Evolutionary conservation across 2,329 filamentous ascomycete genomes (phyloP).

Genomic region (Zasmidium citrigriseum): DNA sequence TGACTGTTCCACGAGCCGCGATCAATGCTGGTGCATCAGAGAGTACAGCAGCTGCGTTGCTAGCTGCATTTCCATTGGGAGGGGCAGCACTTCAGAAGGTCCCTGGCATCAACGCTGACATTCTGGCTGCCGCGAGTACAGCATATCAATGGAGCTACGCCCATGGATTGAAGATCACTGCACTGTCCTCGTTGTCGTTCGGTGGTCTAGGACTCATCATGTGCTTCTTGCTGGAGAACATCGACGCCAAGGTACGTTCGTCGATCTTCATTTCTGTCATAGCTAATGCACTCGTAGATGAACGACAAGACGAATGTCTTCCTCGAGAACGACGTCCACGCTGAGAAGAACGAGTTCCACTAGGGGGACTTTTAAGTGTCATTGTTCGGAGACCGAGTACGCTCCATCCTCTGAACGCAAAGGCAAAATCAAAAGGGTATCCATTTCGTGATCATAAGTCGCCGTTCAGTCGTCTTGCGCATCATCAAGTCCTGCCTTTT

Average conservation of each 20-base stretch:
- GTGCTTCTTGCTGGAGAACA: conserved; percentile 16
- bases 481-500: not conserved
- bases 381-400: too few relatives aligned
- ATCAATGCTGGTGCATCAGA: conserved; percentile 8
- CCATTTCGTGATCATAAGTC: too few relatives aligned
- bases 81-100: conserved; percentile 4
- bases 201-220: conserved; percentile 13
- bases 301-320: conserved; percentile 17
- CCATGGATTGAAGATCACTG: conserved; percentile 16
- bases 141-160: conserved; percentile 17
- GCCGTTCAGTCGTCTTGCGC: too few relatives aligned
- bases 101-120: conserved; percentile 8
- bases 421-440: too few relatives aligned
- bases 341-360: conserved; percentile 16
- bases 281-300: conserved; percentile 6
- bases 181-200: conserved; percentile 14
- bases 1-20: conserved; percentile 9
- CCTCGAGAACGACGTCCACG: conserved; percentile 18
- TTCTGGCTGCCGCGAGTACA: conserved; percentile 10
- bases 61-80: conserved; percentile 10
- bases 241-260: conserved; percentile 13
- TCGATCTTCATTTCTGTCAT: not conserved
- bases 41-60: conserved; percentile 5
- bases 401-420: too few relatives aligned
- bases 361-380: too few relatives aligned